Conservation (phyloP, 805 yeast species). For the Yarrowia osloensis region DNA sequence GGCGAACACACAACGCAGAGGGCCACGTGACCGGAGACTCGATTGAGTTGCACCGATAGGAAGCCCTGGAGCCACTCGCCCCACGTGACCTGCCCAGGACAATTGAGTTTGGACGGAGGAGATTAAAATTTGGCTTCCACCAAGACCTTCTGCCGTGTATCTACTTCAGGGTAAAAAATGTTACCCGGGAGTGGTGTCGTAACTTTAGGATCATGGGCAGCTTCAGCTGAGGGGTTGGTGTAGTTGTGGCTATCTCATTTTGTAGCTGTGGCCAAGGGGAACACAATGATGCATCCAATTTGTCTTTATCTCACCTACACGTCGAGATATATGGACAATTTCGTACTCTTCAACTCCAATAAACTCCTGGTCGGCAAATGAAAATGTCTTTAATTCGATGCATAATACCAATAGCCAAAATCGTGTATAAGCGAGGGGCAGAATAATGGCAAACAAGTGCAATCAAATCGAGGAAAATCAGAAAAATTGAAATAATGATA, state of each 20-base stretch:
- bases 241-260: neutral
- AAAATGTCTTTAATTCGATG: conserved; percentile 24
- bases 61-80: neutral
- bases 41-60: neutral
- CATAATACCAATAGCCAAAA: neutral
- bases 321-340: neutral
- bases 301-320: neutral
- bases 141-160: conserved; percentile 2
- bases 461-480: neutral
- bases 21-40: conserved; percentile 1
- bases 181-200: neutral
- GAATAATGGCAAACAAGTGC: too few relatives aligned
- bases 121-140: conserved; percentile 6
- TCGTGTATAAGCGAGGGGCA: neutral
- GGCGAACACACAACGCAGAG: neutral
- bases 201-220: neutral
- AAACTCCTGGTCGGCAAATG: conserved; percentile 18
- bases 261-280: neutral
- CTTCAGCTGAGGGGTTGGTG: too few relatives aligned
- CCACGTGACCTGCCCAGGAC: conserved; percentile 13
- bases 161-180: conserved; percentile 2
- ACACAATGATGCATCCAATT: too few relatives aligned
- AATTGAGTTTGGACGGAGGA: conserved; percentile 9
- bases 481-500: neutral
- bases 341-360: neutral